Evolutionary conservation across 768 basidiomycete species (phyloP).

Genomic region (Tricholoma matsutake): DNA sequence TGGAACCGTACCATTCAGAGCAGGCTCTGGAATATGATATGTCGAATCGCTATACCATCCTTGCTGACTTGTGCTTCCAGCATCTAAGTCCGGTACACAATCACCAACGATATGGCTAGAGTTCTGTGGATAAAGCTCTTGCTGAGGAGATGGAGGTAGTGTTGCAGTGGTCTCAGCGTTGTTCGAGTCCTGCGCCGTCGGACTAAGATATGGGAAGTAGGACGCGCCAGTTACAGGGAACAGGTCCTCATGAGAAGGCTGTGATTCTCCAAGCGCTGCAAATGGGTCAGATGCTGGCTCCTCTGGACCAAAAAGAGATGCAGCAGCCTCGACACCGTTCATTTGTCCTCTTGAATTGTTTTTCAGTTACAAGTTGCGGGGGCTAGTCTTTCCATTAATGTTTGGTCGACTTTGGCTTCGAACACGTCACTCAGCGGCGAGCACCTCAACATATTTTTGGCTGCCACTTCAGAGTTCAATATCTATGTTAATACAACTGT

Average conservation of each 20-base stretch:
- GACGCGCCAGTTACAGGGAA: slow-evolving; percentile 12
- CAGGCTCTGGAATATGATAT: neutral
- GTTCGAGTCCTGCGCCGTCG: neutral
- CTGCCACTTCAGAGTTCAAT: too few relatives aligned
- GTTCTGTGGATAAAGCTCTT: slow-evolving; percentile 3
- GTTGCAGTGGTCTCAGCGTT: neutral
- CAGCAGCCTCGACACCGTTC: slow-evolving; percentile 73
- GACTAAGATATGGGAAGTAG: slow-evolving; percentile 7
- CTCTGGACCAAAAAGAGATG: slow-evolving; percentile 73
- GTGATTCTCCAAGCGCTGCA: slow-evolving; percentile 48
- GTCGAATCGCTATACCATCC: slow-evolving; percentile 27
- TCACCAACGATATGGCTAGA: slow-evolving; percentile 9
- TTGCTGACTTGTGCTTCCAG: slow-evolving; percentile 19
- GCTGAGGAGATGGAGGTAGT: slow-evolving; percentile 18
- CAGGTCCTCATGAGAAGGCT: slow-evolving; percentile 24
- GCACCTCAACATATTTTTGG: too few relatives aligned
- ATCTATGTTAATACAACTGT: too few relatives aligned
- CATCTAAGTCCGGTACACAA: slow-evolving; percentile 7
- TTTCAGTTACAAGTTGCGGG: slow-evolving; percentile 6
- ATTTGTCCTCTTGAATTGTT: slow-evolving; percentile 29
- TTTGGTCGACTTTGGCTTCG: slow-evolving; percentile 36
- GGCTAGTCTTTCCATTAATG: slow-evolving; percentile 18
- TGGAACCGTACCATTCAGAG: neutral
- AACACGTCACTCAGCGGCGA: slow-evolving; percentile 30
- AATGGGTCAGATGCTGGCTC: slow-evolving; percentile 64